A percentile compares a stretch with the other conserved stretches of the same genome.
Evolutionary conservation across 306 rosid species (phyloP).

Genomic region (Quercus glauca): DNA sequence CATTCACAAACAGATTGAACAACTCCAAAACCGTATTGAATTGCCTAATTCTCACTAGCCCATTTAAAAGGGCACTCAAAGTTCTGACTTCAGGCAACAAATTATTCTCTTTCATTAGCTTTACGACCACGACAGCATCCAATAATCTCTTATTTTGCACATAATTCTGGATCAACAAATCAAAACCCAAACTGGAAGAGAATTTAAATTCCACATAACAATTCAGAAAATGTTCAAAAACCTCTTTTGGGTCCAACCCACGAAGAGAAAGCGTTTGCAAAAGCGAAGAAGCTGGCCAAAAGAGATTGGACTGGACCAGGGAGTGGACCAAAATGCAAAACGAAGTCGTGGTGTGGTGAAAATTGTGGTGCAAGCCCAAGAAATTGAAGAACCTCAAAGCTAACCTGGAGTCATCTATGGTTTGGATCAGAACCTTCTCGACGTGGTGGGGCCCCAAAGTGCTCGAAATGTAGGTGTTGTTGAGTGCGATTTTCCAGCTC

Average conservation of each 20-base stretch:
- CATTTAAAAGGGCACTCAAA: conserved; percentile 68
- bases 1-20: conserved; percentile 57
- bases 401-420: conserved; percentile 56
- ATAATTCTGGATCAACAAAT: conserved; percentile 68
- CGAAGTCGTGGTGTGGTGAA: conserved; percentile 69
- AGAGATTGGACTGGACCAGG: conserved; percentile 44
- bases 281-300: conserved; percentile 84
- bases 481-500: conserved; percentile 73
- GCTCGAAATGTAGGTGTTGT: conserved; percentile 47
- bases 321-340: conserved; percentile 76
- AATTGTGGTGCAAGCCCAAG: conserved; percentile 70
- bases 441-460: conserved; percentile 60
- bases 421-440: conserved; percentile 57
- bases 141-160: conserved; percentile 45
- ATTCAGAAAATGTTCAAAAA: conserved; percentile 42
- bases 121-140: conserved; percentile 51
- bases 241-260: conserved; percentile 49
- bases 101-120: conserved; percentile 52
- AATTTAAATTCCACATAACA: conserved; percentile 35
- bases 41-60: conserved; percentile 59
- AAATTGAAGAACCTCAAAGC: conserved; percentile 92
- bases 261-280: conserved; percentile 75
- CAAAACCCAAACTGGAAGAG: conserved; percentile 65
- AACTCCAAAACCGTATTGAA: conserved; percentile 57
- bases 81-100: conserved; percentile 84